Percentiles rank a stretch among this genome's conserved stretches.
These are phyloP conservation scores for Coemansia pectinata DNA, from an alignment of 192 early-diverging fungal genomes.

Conservation along the genomic window DNA sequence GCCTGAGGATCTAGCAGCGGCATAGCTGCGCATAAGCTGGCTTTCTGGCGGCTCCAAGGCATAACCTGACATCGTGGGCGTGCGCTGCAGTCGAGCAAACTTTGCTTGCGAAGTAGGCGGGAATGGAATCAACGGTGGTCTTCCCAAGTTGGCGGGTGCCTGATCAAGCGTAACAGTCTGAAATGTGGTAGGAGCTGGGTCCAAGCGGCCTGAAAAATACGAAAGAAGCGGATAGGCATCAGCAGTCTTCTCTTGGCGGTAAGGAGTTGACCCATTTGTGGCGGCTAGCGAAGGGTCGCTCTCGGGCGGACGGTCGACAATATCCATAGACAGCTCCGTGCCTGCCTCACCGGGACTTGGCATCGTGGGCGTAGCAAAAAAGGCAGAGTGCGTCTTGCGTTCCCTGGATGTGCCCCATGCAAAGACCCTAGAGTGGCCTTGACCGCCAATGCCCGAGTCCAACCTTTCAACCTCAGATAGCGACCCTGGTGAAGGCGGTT, in stretches of 20 bases:
- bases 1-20: constrained; percentile 28
- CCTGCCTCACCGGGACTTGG: constrained; percentile 30
- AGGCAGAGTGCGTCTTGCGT: neutral
- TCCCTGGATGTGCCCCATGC: neutral
- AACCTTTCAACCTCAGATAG: neutral
- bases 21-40: constrained; percentile 15
- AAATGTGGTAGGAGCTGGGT: neutral
- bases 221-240: constrained; percentile 35
- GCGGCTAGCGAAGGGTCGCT: constrained; percentile 40
- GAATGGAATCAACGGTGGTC: neutral
- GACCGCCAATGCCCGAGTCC: neutral
- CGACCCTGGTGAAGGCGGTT: neutral
- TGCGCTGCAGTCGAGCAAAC: neutral
- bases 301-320: constrained; percentile 36
- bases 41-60: constrained; percentile 8
- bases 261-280: constrained; percentile 31
- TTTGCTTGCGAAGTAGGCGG: neutral
- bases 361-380: neutral
- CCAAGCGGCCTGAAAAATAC: constrained; percentile 11
- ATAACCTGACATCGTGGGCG: neutral
- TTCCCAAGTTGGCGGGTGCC: neutral
- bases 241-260: constrained; percentile 44
- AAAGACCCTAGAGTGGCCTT: constrained; percentile 7
- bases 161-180: neutral
- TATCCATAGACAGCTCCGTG: constrained; percentile 50